A percentile compares a stretch with the other conserved stretches of the same genome.
Evolutionary conservation across 169 alveolate genomes (phyloP).

Genomic region (Plasmodium coatneyi): DNA sequence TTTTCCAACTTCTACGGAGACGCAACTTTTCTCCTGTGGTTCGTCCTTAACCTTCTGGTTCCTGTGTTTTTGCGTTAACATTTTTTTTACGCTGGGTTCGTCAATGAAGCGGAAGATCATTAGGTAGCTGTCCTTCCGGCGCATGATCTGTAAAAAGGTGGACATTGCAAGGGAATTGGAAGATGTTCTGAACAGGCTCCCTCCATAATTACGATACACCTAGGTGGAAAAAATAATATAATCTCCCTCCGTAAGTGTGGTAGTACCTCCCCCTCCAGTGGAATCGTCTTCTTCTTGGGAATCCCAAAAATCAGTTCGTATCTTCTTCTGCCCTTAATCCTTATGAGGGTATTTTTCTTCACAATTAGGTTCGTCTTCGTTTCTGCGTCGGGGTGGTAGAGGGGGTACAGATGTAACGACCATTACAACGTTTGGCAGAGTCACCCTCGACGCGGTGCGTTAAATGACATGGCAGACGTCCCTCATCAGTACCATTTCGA

Average conservation of each 20-base stretch:
- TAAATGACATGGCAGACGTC: too few relatives aligned
- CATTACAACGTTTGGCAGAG: not conserved
- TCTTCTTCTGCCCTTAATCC: constrained; percentile 33
- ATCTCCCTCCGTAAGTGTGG: not conserved
- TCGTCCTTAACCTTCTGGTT: constrained; percentile 5
- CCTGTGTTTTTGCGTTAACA: constrained; percentile 19
- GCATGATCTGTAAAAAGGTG: not conserved
- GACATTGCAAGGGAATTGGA: not conserved
- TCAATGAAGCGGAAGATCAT: constrained; percentile 32
- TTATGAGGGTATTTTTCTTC: constrained; percentile 7
- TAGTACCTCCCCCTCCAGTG: constrained; percentile 3
- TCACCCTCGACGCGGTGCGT: not conserved
- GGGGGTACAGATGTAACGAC: not conserved
- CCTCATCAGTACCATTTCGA: constrained; percentile 2
- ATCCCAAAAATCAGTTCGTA: constrained; percentile 33
- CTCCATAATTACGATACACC: not conserved
- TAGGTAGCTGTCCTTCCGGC: constrained; percentile 22
- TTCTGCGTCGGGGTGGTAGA: not conserved
- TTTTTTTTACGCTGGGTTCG: constrained; percentile 3
- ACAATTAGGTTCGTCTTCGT: constrained; percentile 11
- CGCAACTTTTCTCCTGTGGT: constrained; percentile 35
- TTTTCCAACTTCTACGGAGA: not conserved
- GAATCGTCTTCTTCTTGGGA: constrained; percentile 36
- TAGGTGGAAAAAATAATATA: not conserved
- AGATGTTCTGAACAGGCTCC: not conserved